Evolutionary conservation across 164 flowering plant genomes (phyloP).

Genomic region (Warburgia ugandensis): DNA sequence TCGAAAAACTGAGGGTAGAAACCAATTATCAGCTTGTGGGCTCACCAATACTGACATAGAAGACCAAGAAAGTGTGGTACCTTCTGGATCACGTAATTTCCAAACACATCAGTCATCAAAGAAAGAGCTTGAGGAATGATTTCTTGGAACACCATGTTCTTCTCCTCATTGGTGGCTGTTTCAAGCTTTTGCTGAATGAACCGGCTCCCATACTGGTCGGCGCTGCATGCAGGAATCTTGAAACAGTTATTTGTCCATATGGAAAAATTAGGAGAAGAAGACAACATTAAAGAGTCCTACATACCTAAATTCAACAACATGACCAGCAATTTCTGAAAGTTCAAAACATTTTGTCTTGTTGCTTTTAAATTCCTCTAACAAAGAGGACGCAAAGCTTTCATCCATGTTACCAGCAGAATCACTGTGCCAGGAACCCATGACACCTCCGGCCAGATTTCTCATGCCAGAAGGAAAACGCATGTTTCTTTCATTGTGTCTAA

Average conservation of each 20-base stretch:
- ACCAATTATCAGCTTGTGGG: constrained; percentile 1
- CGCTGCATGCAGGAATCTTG: constrained; percentile 37
- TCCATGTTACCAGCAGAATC: constrained; percentile 46
- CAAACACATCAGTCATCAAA: constrained; percentile 97
- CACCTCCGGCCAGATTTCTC: constrained; percentile 53
- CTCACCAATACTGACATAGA: not conserved
- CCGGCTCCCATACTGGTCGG: constrained; percentile 97
- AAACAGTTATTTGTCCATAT: not conserved
- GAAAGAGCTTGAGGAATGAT: constrained; percentile 86
- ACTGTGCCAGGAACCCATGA: constrained; percentile 63
- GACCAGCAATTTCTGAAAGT: constrained; percentile 81
- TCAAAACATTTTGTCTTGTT: constrained; percentile 84
- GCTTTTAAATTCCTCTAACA: constrained; percentile 84
- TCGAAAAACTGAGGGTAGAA: constrained; percentile 61
- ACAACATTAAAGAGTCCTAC: not conserved
- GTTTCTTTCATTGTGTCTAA: constrained; percentile 46
- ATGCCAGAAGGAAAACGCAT: constrained; percentile 61
- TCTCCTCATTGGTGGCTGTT: constrained; percentile 81
- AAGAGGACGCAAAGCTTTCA: constrained; percentile 58
- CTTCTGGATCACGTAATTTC: constrained; percentile 98
- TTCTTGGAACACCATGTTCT: constrained; percentile 78
- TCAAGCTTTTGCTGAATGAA: constrained; percentile 98
- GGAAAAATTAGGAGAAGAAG: not conserved
- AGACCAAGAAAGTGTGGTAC: constrained; percentile 24
- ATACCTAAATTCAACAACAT: constrained; percentile 93